Conservation (phyloP, 345 rosid genomes). For the Triadica sebifera region DNA sequence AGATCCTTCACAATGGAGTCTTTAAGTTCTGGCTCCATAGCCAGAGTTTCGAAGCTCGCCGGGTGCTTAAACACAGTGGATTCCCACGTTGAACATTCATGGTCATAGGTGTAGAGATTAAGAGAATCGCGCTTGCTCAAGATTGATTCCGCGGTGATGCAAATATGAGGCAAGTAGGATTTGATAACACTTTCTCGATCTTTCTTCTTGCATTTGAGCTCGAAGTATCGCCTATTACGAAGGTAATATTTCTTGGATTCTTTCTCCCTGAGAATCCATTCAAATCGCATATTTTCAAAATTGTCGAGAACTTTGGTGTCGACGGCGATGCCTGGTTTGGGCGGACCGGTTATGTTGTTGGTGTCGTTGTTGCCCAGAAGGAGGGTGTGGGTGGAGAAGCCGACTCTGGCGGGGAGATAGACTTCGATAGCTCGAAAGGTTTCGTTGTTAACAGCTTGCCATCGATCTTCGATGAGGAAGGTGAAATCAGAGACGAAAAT, state of each 20-base stretch:
- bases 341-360: slow-evolving; percentile 21
- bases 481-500: slow-evolving; percentile 31
- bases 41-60: slow-evolving; percentile 27
- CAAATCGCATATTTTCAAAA: slow-evolving; percentile 23
- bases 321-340: slow-evolving; percentile 26
- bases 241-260: slow-evolving; percentile 26
- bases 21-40: slow-evolving; percentile 22
- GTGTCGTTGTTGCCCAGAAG: slow-evolving; percentile 37
- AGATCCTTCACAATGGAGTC: slow-evolving; percentile 20
- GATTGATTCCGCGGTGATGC: slow-evolving; percentile 16
- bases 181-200: slow-evolving; percentile 20
- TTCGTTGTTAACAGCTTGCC: slow-evolving; percentile 40
- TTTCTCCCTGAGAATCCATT: slow-evolving; percentile 28
- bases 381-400: slow-evolving; percentile 21
- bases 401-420: slow-evolving; percentile 33
- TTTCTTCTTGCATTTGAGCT: slow-evolving; percentile 23
- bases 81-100: slow-evolving; percentile 19
- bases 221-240: slow-evolving; percentile 15
- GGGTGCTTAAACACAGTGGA: slow-evolving; percentile 28
- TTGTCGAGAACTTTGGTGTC: slow-evolving; percentile 26
- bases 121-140: slow-evolving; percentile 24
- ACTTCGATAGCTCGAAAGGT: slow-evolving; percentile 35
- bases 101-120: slow-evolving; percentile 34
- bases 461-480: slow-evolving; percentile 38
- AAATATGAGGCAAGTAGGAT: slow-evolving; percentile 27